A percentile compares a stretch with the other conserved stretches of the same genome.
These are phyloP conservation scores for Annulohypoxylon moriforme DNA, from an alignment of 495 filamentous ascomycete genomes.

Conservation along the genomic window DNA sequence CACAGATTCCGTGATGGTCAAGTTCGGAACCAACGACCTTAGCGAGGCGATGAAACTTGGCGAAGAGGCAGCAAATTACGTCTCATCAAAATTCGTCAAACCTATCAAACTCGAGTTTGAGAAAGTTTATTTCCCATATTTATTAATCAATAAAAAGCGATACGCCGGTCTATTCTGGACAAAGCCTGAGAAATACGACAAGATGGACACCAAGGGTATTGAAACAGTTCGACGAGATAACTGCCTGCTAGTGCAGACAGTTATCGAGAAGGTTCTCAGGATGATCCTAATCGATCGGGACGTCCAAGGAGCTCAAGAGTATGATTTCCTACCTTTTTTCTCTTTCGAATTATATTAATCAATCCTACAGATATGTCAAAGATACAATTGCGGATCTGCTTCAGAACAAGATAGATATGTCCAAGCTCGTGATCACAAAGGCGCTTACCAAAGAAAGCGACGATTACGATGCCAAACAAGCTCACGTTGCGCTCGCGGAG, in stretches of 20 bases:
- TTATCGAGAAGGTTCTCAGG: constrained; percentile 95
- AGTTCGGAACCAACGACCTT: constrained; percentile 89
- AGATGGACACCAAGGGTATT: constrained; percentile 99
- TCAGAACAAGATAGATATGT: constrained; percentile 99
- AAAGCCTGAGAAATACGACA: constrained; percentile 92
- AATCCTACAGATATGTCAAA: constrained; percentile 83
- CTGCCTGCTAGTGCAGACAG: constrained; percentile 92
- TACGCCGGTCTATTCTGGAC: constrained; percentile 99
- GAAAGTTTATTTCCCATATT: constrained; percentile 98
- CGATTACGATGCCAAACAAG: constrained; percentile 85
- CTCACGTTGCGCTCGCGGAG: constrained; percentile 91
- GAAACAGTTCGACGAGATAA: constrained; percentile 98
- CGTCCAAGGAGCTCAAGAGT: constrained; percentile 91
- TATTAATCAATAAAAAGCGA: constrained; percentile 99
- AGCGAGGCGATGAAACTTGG: constrained; percentile 93
- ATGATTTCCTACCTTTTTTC: constrained; percentile 56
- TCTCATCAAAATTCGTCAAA: constrained; percentile 90
- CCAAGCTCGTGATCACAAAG: constrained; percentile 98
- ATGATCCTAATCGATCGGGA: constrained; percentile 97
- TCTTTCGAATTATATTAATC: constrained; percentile 31
- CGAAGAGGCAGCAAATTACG: constrained; percentile 85
- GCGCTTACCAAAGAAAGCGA: constrained; percentile 79
- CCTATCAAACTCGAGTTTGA: constrained; percentile 99
- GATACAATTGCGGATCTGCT: constrained; percentile 93
- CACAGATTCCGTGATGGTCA: constrained; percentile 99